Evolutionary conservation across 139 green algal species (phyloP).

Genomic region (Coelastrella sp.): DNA sequence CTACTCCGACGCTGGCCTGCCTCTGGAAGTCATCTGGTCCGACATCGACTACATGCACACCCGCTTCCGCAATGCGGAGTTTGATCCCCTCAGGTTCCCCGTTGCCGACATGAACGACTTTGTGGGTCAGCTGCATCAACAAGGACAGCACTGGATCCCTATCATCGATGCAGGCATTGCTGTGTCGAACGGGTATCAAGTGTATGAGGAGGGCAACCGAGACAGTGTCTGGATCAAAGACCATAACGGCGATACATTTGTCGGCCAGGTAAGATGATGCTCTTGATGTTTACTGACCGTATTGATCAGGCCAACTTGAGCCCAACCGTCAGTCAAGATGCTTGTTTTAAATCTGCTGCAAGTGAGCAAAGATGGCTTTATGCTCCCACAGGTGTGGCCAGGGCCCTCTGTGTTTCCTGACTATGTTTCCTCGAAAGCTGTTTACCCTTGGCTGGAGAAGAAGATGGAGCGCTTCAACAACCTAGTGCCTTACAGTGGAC

Average conservation of each 20-base stretch:
- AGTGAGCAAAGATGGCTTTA: not conserved
- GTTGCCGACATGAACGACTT: not conserved
- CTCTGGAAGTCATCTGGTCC: slow-evolving; percentile 75
- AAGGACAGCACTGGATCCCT: slow-evolving; percentile 37
- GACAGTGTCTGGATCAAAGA: slow-evolving; percentile 33
- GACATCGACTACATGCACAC: slow-evolving; percentile 77
- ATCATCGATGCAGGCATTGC: slow-evolving; percentile 32
- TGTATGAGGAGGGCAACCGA: slow-evolving; percentile 8
- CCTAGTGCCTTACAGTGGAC: slow-evolving; percentile 8
- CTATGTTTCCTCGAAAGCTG: not conserved
- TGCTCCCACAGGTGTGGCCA: slow-evolving; percentile 9
- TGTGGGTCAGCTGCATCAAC: slow-evolving; percentile 3
- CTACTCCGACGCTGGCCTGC: slow-evolving; percentile 65
- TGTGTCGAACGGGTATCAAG: not conserved
- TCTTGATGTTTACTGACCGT: not conserved
- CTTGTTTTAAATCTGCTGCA: not conserved
- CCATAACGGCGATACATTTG: not conserved
- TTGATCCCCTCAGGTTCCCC: slow-evolving; percentile 27
- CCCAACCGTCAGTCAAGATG: too few relatives aligned
- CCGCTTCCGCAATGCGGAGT: slow-evolving; percentile 1
- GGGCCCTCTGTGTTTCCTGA: not conserved
- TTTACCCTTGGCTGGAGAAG: not conserved
- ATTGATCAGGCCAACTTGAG: too few relatives aligned
- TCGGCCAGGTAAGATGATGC: slow-evolving; percentile 13
- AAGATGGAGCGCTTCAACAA: not conserved